Conservation (phyloP, 1,284 basidiomycete species). For the Peniophora sp. region DNA sequence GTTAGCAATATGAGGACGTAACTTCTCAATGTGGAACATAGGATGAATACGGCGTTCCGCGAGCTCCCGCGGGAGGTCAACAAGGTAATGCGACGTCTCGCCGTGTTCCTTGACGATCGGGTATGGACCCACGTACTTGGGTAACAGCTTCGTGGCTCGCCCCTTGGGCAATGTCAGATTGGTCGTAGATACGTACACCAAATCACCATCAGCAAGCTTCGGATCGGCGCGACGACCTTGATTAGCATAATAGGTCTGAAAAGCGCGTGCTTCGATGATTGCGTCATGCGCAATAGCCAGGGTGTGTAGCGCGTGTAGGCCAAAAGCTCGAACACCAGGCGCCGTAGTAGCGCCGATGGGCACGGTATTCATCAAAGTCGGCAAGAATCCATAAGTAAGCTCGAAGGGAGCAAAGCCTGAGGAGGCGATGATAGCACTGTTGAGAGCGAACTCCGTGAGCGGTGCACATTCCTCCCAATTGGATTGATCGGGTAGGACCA, state of each 20-base stretch:
- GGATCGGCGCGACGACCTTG: background rate
- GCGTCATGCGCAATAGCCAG: background rate
- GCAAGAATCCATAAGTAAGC: conserved; percentile 8
- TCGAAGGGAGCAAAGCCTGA: conserved; percentile 24
- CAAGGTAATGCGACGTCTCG: conserved; percentile 11
- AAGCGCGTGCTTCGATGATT: background rate
- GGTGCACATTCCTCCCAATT: conserved; percentile 24
- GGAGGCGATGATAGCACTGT: conserved; percentile 19
- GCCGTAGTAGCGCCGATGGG: background rate
- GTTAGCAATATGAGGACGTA: conserved; percentile 19
- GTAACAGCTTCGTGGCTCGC: background rate
- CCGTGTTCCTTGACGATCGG: conserved; percentile 10
- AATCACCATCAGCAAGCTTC: background rate
- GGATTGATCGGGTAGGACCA: conserved; percentile 20
- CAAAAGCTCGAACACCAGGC: background rate
- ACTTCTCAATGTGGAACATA: conserved; percentile 22
- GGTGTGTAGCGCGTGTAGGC: background rate
- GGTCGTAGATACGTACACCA: background rate
- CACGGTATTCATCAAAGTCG: conserved; percentile 9
- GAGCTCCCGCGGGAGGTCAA: conserved; percentile 20
- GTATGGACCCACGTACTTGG: conserved; percentile 14
- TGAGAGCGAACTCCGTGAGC: conserved; percentile 24
- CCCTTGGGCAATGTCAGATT: background rate
- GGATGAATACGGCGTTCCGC: conserved; percentile 17
- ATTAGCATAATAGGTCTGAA: background rate